Base-by-base conservation (phyloP, 2,329 filamentous ascomycete genomes). In the Ceratocystis albifundus region DNA sequence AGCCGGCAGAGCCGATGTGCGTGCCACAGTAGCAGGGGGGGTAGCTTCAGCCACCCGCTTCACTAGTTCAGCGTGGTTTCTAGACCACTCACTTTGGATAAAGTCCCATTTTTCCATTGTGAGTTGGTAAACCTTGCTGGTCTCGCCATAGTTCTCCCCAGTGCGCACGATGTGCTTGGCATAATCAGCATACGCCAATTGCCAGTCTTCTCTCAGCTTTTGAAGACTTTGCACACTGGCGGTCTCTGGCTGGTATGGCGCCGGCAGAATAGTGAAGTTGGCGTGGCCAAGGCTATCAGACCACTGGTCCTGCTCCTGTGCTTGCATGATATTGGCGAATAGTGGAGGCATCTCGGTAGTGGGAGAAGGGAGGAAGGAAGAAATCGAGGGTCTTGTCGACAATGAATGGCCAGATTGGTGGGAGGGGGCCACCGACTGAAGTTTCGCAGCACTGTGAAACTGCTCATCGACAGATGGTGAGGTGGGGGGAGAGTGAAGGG, bases 81-180 rank as follows among this genome's bases (percentile, higher is more conserved):
- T 75, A 73, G 86, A 85, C 93, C 92, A 96, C 66, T 80, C 77
- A 1, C 79, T 79, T 73, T 96, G 89, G 55, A 89, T 88, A 71
- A 87, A 84, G 30, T 86, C 82, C 93, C 93, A 96, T 75, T 97
- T 97, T 69, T 88, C 83, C 74, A 94, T 87, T 0, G 92, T 96
- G 66, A 94, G 80, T 64, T 82, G 84, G 76, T 92, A 96, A 66
- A 89, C 94, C 74, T 90, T 94, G 65, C 91, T 96, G 0, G 90
- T 96, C 44, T 87, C 81, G 17, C 92, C 91, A 71, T 96, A 96
- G 76, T 96, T 90, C 75, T 96, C 92, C 66, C 89, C 88, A 0
- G 89, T 94, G 67, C 90, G 88, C 10, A 90, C 88, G 22, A 95
- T 83, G 72, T 96, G 92, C 74, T 92, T 93, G 70, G 89, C 89